Percentiles rank a stretch among this genome's conserved stretches.
phyloP scores from a whole-genome alignment of 306 rosid species.

The Vicia villosa region DNA sequence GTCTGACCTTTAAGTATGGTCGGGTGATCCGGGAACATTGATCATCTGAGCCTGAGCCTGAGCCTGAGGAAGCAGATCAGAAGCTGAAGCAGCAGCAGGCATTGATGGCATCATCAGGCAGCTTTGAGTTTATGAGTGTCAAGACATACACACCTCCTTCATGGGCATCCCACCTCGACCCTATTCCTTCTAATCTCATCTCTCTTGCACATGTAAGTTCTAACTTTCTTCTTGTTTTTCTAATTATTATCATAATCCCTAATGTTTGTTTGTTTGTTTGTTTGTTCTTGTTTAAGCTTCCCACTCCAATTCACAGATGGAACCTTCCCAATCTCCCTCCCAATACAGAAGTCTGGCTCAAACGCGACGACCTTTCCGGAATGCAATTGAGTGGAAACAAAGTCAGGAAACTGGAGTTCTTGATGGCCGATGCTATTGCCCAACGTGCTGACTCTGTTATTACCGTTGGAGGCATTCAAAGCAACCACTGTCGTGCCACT shows the following conservation, averaged over 20 bases:
- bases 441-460: slow-evolving; percentile 82
- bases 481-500: slow-evolving; percentile 97
- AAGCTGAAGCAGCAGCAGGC: background rate
- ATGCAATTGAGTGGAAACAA: slow-evolving; percentile 96
- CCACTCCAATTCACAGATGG: slow-evolving; percentile 98
- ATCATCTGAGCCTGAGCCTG: too few species aligned
- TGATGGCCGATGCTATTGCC: slow-evolving; percentile 82
- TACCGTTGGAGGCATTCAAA: slow-evolving; percentile 89
- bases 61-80: background rate
- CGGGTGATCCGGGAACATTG: background rate
- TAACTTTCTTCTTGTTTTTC: background rate
- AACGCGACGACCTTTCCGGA: slow-evolving; percentile 96
- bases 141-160: slow-evolving; percentile 71
- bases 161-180: slow-evolving; percentile 83
- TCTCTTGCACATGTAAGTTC: slow-evolving; percentile 71
- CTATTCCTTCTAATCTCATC: slow-evolving; percentile 68
- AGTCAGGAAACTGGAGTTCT: slow-evolving; percentile 88
- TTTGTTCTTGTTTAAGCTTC: too few species aligned
- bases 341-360: slow-evolving; percentile 79
- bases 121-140: slow-evolving; percentile 49
- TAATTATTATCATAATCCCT: background rate
- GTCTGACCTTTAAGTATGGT: too few species aligned
- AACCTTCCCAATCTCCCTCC: slow-evolving; percentile 83
- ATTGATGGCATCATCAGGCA: background rate
- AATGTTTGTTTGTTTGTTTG: background rate